Percentiles rank a stretch among this genome's conserved stretches.
Conservation (phyloP, 257 asterid species). For the Fraxinus anomala region DNA sequence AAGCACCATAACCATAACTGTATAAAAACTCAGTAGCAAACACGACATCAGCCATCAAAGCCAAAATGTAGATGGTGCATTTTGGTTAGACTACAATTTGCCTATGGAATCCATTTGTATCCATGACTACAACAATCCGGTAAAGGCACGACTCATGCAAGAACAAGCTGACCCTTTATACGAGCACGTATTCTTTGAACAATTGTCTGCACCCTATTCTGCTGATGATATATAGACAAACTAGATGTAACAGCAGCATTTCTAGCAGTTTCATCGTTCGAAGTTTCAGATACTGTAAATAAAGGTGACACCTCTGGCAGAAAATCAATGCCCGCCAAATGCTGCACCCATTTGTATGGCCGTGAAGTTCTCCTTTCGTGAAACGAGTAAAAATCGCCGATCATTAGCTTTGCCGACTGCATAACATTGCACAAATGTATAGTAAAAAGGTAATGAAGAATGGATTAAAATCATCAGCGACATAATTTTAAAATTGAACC, state of each 20-base stretch:
- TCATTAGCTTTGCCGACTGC: slow-evolving; percentile 83
- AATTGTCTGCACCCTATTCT: slow-evolving; percentile 82
- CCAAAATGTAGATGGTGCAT: slow-evolving; percentile 22
- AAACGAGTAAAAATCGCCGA: slow-evolving; percentile 60
- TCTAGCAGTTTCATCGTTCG: slow-evolving; percentile 55
- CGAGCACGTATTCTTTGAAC: slow-evolving; percentile 83
- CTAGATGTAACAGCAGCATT: slow-evolving; percentile 56
- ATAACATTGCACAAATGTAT: slow-evolving; percentile 28
- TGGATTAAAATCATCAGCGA: slow-evolving; percentile 25
- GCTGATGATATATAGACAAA: slow-evolving; percentile 82
- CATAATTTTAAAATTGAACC: slow-evolving; percentile 51
- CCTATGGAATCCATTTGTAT: slow-evolving; percentile 26
- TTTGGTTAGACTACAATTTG: slow-evolving; percentile 29
- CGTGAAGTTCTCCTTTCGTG: slow-evolving; percentile 72
- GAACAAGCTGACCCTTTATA: slow-evolving; percentile 90
- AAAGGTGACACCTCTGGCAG: slow-evolving; percentile 93
- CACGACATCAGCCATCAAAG: slow-evolving; percentile 12
- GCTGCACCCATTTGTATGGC: slow-evolving; percentile 98
- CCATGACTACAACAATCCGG: slow-evolving; percentile 41
- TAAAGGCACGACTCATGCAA: slow-evolving; percentile 80
- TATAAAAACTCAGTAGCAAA: slow-evolving; percentile 18
- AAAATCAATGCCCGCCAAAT: slow-evolving; percentile 94
- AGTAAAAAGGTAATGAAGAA: slow-evolving; percentile 27
- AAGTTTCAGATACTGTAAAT: slow-evolving; percentile 49
- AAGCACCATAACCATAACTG: slow-evolving; percentile 9